phyloP scores from a whole-genome alignment of 352 stramenopile genomes.

The Globisporangium irregulare region DNA sequence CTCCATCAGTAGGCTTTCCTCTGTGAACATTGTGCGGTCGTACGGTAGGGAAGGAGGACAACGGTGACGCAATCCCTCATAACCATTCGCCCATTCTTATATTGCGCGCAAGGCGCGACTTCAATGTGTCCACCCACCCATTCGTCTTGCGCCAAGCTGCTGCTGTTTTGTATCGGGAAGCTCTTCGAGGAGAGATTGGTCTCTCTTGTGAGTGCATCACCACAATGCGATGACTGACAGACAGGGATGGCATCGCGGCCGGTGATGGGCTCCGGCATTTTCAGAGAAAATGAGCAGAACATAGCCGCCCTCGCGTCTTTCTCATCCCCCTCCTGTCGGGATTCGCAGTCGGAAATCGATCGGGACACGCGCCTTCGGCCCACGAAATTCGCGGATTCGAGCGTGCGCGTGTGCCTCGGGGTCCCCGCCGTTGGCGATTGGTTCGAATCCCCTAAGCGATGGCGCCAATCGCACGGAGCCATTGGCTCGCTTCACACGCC shows the following conservation, averaged over 20 bases:
- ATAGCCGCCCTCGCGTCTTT: neutral
- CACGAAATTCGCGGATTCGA: neutral
- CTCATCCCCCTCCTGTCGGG: neutral
- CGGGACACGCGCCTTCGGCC: neutral
- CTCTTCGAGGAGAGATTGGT: neutral
- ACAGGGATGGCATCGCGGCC: neutral
- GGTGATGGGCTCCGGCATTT: neutral
- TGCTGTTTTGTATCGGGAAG: neutral
- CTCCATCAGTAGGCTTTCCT: neutral
- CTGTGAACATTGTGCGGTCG: neutral
- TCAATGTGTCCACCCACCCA: slow-evolving; percentile 1
- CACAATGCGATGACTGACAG: neutral
- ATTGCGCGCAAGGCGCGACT: neutral
- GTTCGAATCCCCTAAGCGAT: neutral
- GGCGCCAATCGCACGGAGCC: neutral
- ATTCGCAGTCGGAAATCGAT: neutral
- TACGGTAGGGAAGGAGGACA: neutral
- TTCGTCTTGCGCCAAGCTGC: neutral
- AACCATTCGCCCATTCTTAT: neutral
- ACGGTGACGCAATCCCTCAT: neutral
- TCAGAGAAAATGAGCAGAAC: neutral
- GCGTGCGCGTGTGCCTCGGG: neutral
- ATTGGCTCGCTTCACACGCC: too few relatives aligned
- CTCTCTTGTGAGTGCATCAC: neutral
- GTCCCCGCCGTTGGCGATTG: neutral